These are phyloP conservation scores for Saccharomycopsis sp. DNA, from an alignment of 805 yeast genomes.

Conservation along the genomic window DNA sequence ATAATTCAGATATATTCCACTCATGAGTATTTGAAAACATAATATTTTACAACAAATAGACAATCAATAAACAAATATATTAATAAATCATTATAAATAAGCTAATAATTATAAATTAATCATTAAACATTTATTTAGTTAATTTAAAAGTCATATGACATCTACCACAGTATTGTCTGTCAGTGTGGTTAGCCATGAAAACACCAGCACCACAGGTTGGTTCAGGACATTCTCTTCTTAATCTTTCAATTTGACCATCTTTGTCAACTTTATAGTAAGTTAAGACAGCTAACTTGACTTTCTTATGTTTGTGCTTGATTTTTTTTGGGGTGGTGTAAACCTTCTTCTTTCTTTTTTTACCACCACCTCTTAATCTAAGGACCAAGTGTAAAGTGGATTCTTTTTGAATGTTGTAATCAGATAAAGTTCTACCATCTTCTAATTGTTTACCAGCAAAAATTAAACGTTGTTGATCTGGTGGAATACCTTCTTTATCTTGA, in stretches of 20 bases:
- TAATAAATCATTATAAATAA: too few relatives aligned
- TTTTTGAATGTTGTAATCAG: conserved; percentile 98
- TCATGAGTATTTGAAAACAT: too few relatives aligned
- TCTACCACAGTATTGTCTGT: conserved; percentile 99
- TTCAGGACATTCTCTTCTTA: conserved; percentile 96
- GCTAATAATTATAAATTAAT: too few relatives aligned
- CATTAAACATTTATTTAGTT: conserved; percentile 20
- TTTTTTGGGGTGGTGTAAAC: conserved; percentile 99
- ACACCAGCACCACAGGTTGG: conserved; percentile 96
- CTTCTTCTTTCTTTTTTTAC: conserved; percentile 99
- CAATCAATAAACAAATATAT: too few relatives aligned
- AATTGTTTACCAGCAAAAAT: conserved; percentile 97
- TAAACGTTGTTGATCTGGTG: conserved; percentile 96
- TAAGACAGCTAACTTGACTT: conserved; percentile 97
- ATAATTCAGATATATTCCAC: too few relatives aligned
- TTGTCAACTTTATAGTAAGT: conserved; percentile 99
- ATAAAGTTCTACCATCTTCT: conserved; percentile 91
- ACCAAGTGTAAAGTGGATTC: conserved; percentile 95
- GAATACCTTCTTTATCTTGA: conserved; percentile 96
- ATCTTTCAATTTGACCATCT: conserved; percentile 97
- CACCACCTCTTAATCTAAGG: conserved; percentile 98
- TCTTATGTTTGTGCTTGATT: conserved; percentile 99
- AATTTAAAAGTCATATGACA: conserved; percentile 90
- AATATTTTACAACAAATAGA: too few relatives aligned
- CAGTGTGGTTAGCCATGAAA: conserved; percentile 98